Conservation (phyloP, 192 early-diverging fungal genomes). For the Backusella psychrophila region DNA sequence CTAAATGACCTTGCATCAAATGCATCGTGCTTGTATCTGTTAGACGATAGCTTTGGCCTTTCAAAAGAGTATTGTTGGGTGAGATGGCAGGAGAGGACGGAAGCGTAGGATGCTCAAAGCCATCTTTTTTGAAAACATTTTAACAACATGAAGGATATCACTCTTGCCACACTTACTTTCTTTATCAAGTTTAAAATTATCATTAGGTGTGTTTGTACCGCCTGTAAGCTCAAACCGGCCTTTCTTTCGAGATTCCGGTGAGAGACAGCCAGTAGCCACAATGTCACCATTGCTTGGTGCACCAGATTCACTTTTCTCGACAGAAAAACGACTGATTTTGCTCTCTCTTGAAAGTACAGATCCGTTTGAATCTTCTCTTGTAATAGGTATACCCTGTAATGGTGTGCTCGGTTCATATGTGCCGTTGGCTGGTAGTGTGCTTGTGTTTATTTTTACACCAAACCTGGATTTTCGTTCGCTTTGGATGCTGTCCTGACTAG, state of each 20-base stretch:
- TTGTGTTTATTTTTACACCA: neutral
- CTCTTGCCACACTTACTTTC: neutral
- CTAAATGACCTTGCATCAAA: slow-evolving; percentile 4
- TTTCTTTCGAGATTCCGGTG: slow-evolving; percentile 30
- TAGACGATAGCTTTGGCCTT: slow-evolving; percentile 8
- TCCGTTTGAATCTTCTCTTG: slow-evolving; percentile 11
- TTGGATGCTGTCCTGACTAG: slow-evolving; percentile 9
- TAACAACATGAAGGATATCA: neutral
- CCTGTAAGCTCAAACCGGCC: slow-evolving; percentile 37
- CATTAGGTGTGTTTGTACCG: neutral
- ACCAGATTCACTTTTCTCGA: neutral
- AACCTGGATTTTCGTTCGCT: slow-evolving; percentile 7
- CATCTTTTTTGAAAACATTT: neutral
- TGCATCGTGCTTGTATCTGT: neutral
- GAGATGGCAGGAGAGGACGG: neutral
- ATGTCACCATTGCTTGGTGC: neutral
- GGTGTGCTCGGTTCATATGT: neutral
- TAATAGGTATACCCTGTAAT: neutral
- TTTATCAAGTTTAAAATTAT: neutral
- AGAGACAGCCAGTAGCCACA: neutral
- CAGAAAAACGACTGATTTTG: slow-evolving; percentile 20
- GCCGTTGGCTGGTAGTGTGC: neutral
- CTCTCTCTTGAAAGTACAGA: slow-evolving; percentile 11
- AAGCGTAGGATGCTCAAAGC: neutral
- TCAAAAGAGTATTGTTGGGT: neutral